These are phyloP conservation scores for Colletotrichum tanaceti DNA, from an alignment of 2,329 filamentous ascomycete genomes.

Conservation along the genomic window DNA sequence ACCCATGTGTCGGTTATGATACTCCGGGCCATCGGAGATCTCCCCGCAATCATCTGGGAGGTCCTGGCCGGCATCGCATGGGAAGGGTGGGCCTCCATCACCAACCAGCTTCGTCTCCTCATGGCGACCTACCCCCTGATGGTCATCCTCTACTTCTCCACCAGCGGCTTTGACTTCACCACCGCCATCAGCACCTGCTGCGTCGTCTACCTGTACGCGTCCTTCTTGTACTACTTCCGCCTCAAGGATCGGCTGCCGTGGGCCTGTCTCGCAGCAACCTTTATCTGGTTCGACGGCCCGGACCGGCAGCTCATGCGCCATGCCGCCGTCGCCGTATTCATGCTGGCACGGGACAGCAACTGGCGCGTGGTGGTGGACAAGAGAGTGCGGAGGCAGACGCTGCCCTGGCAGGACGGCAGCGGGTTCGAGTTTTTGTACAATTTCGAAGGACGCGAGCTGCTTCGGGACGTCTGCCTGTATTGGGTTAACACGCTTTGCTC, in stretches of 20 bases:
- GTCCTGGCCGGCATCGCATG: constrained; percentile 32
- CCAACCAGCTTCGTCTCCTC: constrained; percentile 37
- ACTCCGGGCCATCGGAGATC: constrained; percentile 31
- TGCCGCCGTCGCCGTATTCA: constrained; percentile 32
- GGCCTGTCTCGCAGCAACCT: constrained; percentile 28
- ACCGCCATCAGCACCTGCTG: constrained; percentile 19
- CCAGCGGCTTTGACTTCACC: constrained; percentile 18
- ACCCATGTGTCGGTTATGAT: constrained; percentile 36
- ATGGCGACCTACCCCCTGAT: constrained; percentile 37
- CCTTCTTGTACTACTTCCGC: constrained; percentile 29
- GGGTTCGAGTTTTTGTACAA: constrained; percentile 33
- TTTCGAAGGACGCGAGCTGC: constrained; percentile 33
- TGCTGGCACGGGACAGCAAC: constrained; percentile 36
- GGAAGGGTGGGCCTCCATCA: constrained; percentile 29
- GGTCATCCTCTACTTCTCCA: constrained; percentile 31
- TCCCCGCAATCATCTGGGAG: constrained; percentile 35
- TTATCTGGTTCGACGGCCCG: constrained; percentile 34
- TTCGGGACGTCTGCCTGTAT: constrained; percentile 27
- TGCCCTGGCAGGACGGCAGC: constrained; percentile 35
- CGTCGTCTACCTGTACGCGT: constrained; percentile 28
- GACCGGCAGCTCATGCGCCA: constrained; percentile 30
- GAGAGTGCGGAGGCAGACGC: constrained; percentile 13
- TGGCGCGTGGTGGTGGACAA: constrained; percentile 12
- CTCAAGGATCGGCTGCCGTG: constrained; percentile 32
- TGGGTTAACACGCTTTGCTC: constrained; percentile 35